phyloP scores from a whole-genome alignment of 2,329 filamentous ascomycete species.

The Harringtonia aguacate region DNA sequence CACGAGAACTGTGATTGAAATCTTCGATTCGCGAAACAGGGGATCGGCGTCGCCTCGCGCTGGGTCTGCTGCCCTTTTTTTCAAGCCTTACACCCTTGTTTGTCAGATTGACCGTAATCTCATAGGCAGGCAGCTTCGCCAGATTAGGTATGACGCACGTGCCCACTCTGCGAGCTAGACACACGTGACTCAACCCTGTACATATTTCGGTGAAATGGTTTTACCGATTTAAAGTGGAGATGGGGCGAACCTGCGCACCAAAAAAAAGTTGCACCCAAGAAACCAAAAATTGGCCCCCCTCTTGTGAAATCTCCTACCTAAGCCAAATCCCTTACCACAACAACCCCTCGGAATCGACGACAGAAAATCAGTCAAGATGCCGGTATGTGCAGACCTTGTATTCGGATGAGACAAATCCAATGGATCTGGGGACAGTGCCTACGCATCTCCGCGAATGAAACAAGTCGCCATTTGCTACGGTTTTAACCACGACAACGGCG shows the following conservation, averaged over 20 bases:
- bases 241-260: constrained; percentile 7
- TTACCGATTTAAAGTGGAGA: constrained; percentile 3
- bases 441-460: too few species aligned
- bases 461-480: too few species aligned
- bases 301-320: constrained; percentile 2
- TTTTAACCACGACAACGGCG: too few species aligned
- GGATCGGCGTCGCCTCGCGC: constrained; percentile 3
- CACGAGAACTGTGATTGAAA: neutral
- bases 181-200: constrained; percentile 2
- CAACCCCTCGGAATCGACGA: constrained; percentile 18
- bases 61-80: neutral
- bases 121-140: neutral
- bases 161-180: neutral
- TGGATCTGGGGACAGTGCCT: too few species aligned
- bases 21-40: constrained; percentile 6
- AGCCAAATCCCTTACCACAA: constrained; percentile 6
- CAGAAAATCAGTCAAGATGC: constrained; percentile 27
- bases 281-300: constrained; percentile 6
- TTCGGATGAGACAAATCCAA: constrained; percentile 1
- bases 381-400: constrained; percentile 19
- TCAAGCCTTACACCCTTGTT: neutral
- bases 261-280: constrained; percentile 5
- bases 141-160: neutral
- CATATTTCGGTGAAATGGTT: constrained; percentile 4
- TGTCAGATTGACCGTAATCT: neutral